Conservation (phyloP, 2,329 filamentous ascomycete species). For the Aureobasidium uvarum region DNA sequence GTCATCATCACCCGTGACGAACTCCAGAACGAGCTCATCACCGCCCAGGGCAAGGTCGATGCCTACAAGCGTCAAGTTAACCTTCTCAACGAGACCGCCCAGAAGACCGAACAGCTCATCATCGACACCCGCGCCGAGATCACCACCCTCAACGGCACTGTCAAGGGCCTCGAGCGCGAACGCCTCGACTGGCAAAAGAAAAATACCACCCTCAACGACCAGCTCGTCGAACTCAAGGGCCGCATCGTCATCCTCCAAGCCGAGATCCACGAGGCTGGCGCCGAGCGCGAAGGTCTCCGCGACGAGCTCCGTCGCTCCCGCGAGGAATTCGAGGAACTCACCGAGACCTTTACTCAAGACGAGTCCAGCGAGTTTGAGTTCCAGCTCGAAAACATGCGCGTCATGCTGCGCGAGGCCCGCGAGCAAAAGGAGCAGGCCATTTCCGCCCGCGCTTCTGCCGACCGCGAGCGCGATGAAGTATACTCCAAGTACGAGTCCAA, state of each 20-base stretch:
- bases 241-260: slow-evolving; percentile 32
- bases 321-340: slow-evolving; percentile 35
- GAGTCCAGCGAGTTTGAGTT: slow-evolving; percentile 33
- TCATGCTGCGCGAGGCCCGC: slow-evolving; percentile 34
- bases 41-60: slow-evolving; percentile 31
- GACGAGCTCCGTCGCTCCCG: slow-evolving; percentile 33
- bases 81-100: slow-evolving; percentile 31
- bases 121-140: slow-evolving; percentile 32
- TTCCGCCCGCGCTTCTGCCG: slow-evolving; percentile 33
- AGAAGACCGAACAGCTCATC: slow-evolving; percentile 32
- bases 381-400: slow-evolving; percentile 36
- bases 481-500: slow-evolving; percentile 33
- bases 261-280: slow-evolving; percentile 32
- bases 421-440: slow-evolving; percentile 38
- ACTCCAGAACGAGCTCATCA: slow-evolving; percentile 34
- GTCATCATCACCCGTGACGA: slow-evolving; percentile 34
- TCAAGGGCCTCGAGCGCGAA: slow-evolving; percentile 34
- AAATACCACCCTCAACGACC: slow-evolving; percentile 31
- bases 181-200: slow-evolving; percentile 34
- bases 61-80: slow-evolving; percentile 33
- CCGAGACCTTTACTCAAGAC: slow-evolving; percentile 34
- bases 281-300: slow-evolving; percentile 32
- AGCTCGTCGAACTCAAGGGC: slow-evolving; percentile 34
- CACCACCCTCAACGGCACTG: slow-evolving; percentile 31
- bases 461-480: slow-evolving; percentile 34